phyloP scores from a whole-genome alignment of 2,329 filamentous ascomycete species.

The Phaeomoniella chlamydospora region DNA sequence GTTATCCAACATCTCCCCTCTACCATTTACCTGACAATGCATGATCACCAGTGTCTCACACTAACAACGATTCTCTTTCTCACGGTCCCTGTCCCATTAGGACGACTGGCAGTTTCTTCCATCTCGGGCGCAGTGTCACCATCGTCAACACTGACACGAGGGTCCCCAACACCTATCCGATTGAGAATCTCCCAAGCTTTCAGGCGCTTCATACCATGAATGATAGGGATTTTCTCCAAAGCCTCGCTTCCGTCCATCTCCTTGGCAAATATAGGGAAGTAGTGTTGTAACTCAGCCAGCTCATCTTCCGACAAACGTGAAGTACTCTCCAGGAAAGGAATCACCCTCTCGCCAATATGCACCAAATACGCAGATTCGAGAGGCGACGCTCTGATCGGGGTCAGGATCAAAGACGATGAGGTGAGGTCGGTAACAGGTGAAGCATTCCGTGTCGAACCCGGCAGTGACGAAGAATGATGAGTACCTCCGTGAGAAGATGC shows the following conservation, averaged over 20 bases:
- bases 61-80: constrained; percentile 37
- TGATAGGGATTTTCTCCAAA: constrained; percentile 72
- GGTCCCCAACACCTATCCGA: constrained; percentile 54
- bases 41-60: constrained; percentile 58
- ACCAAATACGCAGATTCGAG: constrained; percentile 59
- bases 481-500: not conserved
- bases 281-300: constrained; percentile 38
- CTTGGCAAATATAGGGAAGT: constrained; percentile 62
- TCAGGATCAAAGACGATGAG: constrained; percentile 55
- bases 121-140: constrained; percentile 12
- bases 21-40: constrained; percentile 13
- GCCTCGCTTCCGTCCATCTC: constrained; percentile 80
- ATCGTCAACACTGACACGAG: constrained; percentile 49
- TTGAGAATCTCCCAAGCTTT: constrained; percentile 35
- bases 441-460: not conserved
- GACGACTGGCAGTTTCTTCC: constrained; percentile 11
- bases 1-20: no score
- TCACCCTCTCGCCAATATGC: constrained; percentile 20
- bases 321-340: constrained; percentile 6
- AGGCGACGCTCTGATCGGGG: constrained; percentile 64
- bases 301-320: constrained; percentile 24
- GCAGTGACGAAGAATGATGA: not conserved
- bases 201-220: constrained; percentile 76
- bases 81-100: constrained; percentile 3
- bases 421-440: constrained; percentile 37